These are phyloP conservation scores for Paraglomus occultum DNA, from an alignment of 192 early-diverging fungal species.

Conservation along the genomic window DNA sequence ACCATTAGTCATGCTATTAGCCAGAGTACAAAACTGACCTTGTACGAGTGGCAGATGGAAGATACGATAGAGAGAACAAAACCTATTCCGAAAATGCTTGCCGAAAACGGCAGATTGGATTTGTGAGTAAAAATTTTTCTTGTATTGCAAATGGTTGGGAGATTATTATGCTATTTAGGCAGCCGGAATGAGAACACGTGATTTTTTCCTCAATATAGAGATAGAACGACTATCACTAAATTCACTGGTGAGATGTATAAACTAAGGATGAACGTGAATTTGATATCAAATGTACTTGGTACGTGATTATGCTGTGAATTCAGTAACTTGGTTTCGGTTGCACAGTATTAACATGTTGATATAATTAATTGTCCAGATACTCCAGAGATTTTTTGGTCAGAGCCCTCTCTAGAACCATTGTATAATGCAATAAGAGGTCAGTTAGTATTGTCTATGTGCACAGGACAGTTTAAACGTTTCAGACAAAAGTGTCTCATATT, in stretches of 20 bases:
- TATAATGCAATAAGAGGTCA: constrained; percentile 73
- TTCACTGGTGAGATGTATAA: constrained; percentile 65
- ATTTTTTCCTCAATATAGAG: constrained; percentile 2
- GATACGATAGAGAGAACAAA: constrained; percentile 60
- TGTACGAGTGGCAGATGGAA: constrained; percentile 61
- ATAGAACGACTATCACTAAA: constrained; percentile 49
- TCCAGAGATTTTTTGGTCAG: constrained; percentile 82
- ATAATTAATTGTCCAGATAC: constrained; percentile 47
- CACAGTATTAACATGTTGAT: neutral
- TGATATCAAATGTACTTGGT: constrained; percentile 81
- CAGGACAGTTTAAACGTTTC: neutral
- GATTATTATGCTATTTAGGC: neutral
- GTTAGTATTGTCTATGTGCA: neutral
- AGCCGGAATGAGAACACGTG: neutral
- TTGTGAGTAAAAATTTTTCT: constrained; percentile 30
- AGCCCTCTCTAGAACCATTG: constrained; percentile 70
- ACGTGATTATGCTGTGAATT: constrained; percentile 26
- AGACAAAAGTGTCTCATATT: constrained; percentile 14
- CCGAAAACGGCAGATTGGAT: constrained; percentile 52
- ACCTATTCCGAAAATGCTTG: constrained; percentile 56
- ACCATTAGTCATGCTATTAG: constrained; percentile 55
- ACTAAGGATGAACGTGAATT: constrained; percentile 78
- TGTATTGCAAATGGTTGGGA: neutral
- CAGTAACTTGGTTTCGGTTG: neutral
- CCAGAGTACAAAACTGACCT: constrained; percentile 58